A percentile compares a stretch with the other conserved stretches of the same genome.
Evolutionary conservation across 805 yeast genomes (phyloP).

Genomic region (Maudiozyma serrabonitensis): DNA sequence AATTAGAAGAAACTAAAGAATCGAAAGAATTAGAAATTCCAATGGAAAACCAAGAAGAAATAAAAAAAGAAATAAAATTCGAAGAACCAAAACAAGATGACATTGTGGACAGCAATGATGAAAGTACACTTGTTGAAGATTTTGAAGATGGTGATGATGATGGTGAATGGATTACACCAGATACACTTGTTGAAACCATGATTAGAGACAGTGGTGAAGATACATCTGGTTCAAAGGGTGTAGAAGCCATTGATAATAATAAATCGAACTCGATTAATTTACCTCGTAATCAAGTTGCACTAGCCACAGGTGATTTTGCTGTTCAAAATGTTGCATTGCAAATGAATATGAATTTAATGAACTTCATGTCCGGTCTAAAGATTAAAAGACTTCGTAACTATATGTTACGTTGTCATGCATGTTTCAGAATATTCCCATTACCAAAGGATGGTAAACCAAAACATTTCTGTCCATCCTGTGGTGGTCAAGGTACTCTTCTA

Average conservation of each 20-base stretch:
- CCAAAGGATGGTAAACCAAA: conserved; percentile 66
- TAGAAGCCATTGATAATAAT: conserved; percentile 26
- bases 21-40: neutral
- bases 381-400: conserved; percentile 80
- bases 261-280: conserved; percentile 15
- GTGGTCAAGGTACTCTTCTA: conserved; percentile 73
- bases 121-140: conserved; percentile 13
- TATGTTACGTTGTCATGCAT: conserved; percentile 96
- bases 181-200: conserved; percentile 62
- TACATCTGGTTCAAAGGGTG: conserved; percentile 30
- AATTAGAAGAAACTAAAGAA: conserved; percentile 47
- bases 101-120: conserved; percentile 3
- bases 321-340: conserved; percentile 92
- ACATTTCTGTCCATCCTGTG: conserved; percentile 93
- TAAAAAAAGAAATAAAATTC: neutral
- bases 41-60: neutral
- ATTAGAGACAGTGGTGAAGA: conserved; percentile 60
- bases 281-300: conserved; percentile 57
- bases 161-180: conserved; percentile 92
- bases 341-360: conserved; percentile 79
- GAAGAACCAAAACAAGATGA: neutral
- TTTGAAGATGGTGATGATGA: conserved; percentile 55
- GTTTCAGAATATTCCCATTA: conserved; percentile 74
- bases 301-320: conserved; percentile 95
- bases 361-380: conserved; percentile 71